Base-by-base conservation (phyloP, 768 basidiomycete species). In the Mycena rebaudengoi region DNA sequence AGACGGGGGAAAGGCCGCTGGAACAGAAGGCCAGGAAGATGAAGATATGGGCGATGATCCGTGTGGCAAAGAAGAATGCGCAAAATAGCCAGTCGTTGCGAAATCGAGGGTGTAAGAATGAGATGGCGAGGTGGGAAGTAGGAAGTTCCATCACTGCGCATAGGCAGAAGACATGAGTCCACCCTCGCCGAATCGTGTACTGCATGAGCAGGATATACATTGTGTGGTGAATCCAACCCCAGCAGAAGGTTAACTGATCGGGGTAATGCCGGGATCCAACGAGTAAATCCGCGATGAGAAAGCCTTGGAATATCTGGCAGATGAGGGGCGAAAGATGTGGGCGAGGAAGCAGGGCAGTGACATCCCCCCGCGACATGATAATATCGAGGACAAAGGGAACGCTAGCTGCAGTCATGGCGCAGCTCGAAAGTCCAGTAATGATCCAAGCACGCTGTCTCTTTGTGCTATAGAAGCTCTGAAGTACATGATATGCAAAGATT, bases 211-310 rank as follows among this genome's bases (percentile, higher is more conserved):
- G 66, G 57, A 85, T 69, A 65, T 85, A 85, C 26, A 77, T 62
- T 1, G 75, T 66, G 66, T 85, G 83, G 53, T 87, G 85, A 21
- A 85, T 75, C 86, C 86, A 87, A 4, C 86, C 86, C n/a, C 82
- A 84, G 32, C 85, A 68, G 1, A 85, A 45, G n/a, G 82, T 83
- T 56, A 86, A 60, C 41, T 80, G 81, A 50, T 77, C 75, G 12
- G 76, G 79, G 70, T 88, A 88, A 65, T 80, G 78, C 51, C 82
- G 29, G 52, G 73, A 71, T 21, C 86, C 86, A 37, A 85, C 70
- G 3, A 76, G 61, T 49, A 87, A 71, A 73, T 87, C 83, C 54
- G 72, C 69, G 52, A 78, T 66, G 58, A 86, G 79, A 71, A 85
- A 85, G 10, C 79, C 81, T 60, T 82, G 83, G 67, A 86, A 86